phyloP scores from a whole-genome alignment of 441 rosid genomes.

The Syzygium malaccense region DNA sequence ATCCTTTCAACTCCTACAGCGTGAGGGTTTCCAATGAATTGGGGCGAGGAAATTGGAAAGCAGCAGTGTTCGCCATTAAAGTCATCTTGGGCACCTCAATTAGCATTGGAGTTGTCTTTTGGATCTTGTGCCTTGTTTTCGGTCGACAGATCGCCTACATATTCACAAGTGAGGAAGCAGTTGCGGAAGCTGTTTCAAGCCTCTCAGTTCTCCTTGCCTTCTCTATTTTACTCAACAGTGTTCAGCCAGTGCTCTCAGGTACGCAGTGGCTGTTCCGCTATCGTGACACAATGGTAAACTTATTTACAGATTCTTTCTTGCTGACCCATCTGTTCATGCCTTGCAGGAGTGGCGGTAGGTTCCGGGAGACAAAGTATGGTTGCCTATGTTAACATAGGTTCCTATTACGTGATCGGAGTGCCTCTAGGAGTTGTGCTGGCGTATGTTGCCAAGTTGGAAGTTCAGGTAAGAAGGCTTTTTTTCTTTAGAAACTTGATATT shows the following conservation, averaged over 20 bases:
- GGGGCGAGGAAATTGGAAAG: slow-evolving; percentile 52
- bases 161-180: slow-evolving; percentile 34
- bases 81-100: slow-evolving; percentile 28
- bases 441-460: slow-evolving; percentile 15
- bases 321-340: background rate
- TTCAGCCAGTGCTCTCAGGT: slow-evolving; percentile 60
- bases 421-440: slow-evolving; percentile 33
- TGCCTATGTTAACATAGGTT: slow-evolving; percentile 29
- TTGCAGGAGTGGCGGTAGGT: slow-evolving; percentile 38
- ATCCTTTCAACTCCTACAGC: slow-evolving; percentile 10
- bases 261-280: background rate
- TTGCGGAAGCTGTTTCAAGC: slow-evolving; percentile 30
- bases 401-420: slow-evolving; percentile 35
- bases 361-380: slow-evolving; percentile 33
- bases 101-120: slow-evolving; percentile 30
- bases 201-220: slow-evolving; percentile 46
- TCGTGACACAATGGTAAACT: background rate
- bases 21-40: slow-evolving; percentile 73
- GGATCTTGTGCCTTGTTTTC: slow-evolving; percentile 31
- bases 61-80: slow-evolving; percentile 47
- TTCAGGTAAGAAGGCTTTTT: slow-evolving; percentile 5
- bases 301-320: background rate
- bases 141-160: slow-evolving; percentile 31
- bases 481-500: background rate
- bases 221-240: slow-evolving; percentile 48